These are phyloP conservation scores for Pelargonium hybrid DNA, from an alignment of 441 rosid species.

Conservation along the genomic window DNA sequence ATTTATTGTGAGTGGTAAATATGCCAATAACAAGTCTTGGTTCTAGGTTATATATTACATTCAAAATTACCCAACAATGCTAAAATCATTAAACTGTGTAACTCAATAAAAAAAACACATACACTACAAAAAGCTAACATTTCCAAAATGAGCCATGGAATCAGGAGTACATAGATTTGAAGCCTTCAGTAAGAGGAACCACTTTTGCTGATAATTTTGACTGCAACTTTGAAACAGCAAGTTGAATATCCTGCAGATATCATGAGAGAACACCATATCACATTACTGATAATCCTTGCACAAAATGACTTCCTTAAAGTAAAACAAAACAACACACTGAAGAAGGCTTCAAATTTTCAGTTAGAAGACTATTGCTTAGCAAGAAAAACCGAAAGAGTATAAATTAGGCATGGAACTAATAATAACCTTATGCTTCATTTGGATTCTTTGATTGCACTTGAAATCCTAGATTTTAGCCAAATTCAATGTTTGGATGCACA, in stretches of 20 bases:
- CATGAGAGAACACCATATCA: neutral
- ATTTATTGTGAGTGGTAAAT: too few relatives aligned
- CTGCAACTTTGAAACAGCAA: conserved; percentile 64
- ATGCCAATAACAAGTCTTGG: neutral
- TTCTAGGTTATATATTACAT: neutral
- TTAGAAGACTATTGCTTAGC: too few relatives aligned
- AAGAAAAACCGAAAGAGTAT: too few relatives aligned
- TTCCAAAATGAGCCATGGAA: neutral
- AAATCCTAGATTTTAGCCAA: too few relatives aligned
- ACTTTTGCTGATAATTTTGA: conserved; percentile 71
- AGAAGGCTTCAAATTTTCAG: neutral
- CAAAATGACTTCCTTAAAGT: neutral
- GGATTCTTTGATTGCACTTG: too few relatives aligned
- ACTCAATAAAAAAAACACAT: neutral
- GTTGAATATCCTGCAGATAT: conserved; percentile 61
- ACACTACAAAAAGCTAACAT: conserved; percentile 11
- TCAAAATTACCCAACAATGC: neutral
- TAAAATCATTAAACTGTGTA: neutral
- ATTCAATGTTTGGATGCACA: too few relatives aligned
- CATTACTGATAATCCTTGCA: neutral
- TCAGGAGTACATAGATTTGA: conserved; percentile 52
- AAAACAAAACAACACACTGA: neutral
- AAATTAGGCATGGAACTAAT: neutral
- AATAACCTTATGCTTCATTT: too few relatives aligned
- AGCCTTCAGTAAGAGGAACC: conserved; percentile 79